phyloP scores from a whole-genome alignment of 192 early-diverging fungal genomes.

The Backusella sp. region DNA sequence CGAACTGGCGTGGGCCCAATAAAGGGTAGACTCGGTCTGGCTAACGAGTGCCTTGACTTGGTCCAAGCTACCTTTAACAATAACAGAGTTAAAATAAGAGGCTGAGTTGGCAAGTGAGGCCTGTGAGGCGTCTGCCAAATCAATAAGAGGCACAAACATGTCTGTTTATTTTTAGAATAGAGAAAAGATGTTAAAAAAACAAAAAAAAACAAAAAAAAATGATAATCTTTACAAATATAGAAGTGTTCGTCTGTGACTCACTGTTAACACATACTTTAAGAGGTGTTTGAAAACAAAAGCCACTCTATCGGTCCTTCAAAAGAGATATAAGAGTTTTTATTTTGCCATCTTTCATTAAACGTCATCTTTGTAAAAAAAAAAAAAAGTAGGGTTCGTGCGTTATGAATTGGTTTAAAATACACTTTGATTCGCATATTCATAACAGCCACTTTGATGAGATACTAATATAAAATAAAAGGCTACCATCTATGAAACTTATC shows the following conservation, averaged over 20 bases:
- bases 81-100: conserved; percentile 11
- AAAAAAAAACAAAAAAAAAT: neutral
- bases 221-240: neutral
- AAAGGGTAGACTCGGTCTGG: conserved; percentile 25
- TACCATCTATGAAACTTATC: no score
- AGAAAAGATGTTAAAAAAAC: neutral
- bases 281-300: neutral
- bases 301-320: neutral
- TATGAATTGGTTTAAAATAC: no score
- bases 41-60: neutral
- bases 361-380: no score
- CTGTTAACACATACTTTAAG: neutral
- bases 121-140: conserved; percentile 10
- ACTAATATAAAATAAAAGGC: no score
- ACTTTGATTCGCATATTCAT: no score
- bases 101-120: neutral
- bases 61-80: conserved; percentile 19
- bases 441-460: no score
- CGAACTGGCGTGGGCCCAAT: conserved; percentile 41
- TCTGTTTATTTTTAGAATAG: neutral
- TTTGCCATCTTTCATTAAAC: no score
- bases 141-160: conserved; percentile 21
- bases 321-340: no score
- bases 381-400: no score
- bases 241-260: neutral